Base-by-base conservation (phyloP, 805 yeast species). In the Saccharomyces eubayanus region DNA sequence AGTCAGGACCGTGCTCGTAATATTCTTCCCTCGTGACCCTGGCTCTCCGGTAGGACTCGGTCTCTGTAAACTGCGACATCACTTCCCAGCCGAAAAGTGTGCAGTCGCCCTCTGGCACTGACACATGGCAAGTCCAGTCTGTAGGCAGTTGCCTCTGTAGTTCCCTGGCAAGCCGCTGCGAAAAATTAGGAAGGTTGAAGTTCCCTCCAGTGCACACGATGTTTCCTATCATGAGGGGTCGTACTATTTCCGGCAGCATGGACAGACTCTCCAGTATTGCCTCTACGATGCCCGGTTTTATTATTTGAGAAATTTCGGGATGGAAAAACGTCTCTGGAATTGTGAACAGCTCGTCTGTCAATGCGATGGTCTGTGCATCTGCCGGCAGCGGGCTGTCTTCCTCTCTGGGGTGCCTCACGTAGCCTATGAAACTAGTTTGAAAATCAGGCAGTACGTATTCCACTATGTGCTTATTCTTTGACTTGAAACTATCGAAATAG, bases 381-480 rank as follows among this genome's bases (percentile, higher is more conserved):
- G 71, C 76, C 2, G 77, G 70, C 40, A 65, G 61, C 41, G 62
- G 61, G 1, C 58, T 56, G 31, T 57, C 60, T 36, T 36, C 43
- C 20, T 36, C 16, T 21, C 66, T 59, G 6, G 68, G 65, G 11
- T 76, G 72, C 6, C 75, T 68, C 0, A 87, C 81, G 62, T 83
- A 86, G 0, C 99, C 99, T 9, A 83, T 75, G 47, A 84, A 79
- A 6, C 90, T 84, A 1, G 88, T 84, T 62, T 87, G 88, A 67
- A 85, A 87, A 66, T 91, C 96, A 0, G 99, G 99, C 46, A 94
- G 72, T 0, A 89, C 86, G 63, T 89, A 92, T 60, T 85, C 89
- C 50, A 85, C 74, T 1, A 78, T 73, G 6, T 69, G 64, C 45
- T 61, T 62, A 30, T 68, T 65, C 40, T 64, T 61, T 10, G 58